phyloP scores from a whole-genome alignment of 176 grass and related monocot species.

The Ampelocalamus luodianensis region DNA sequence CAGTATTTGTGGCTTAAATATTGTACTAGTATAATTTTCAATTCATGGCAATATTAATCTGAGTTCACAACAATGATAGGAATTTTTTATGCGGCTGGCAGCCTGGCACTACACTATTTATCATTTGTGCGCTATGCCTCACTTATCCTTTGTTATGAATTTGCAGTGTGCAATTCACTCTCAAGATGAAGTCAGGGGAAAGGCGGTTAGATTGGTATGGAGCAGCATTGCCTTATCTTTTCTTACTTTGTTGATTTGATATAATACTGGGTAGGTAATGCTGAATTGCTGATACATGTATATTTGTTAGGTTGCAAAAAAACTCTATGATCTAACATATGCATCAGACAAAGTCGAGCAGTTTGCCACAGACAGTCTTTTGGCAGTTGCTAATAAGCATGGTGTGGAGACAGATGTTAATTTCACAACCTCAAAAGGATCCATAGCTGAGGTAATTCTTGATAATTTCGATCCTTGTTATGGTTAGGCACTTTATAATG shows the following conservation, averaged over 20 bases:
- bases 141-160: constrained; percentile 41
- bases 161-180: constrained; percentile 88
- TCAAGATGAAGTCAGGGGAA: constrained; percentile 95
- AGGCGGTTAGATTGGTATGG: constrained; percentile 86
- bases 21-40: neutral
- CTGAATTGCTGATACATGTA: constrained; percentile 29
- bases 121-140: neutral
- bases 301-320: constrained; percentile 77
- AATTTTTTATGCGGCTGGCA: constrained; percentile 6
- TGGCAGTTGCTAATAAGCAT: constrained; percentile 64
- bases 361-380: constrained; percentile 74
- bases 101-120: constrained; percentile 4
- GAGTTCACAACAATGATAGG: constrained; percentile 22
- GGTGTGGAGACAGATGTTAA: constrained; percentile 50
- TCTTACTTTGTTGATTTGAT: constrained; percentile 28
- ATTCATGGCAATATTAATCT: constrained; percentile 14
- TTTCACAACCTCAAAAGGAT: constrained; percentile 47
- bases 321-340: constrained; percentile 73
- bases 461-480: constrained; percentile 16
- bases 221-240: constrained; percentile 34
- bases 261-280: constrained; percentile 21
- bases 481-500: constrained; percentile 20
- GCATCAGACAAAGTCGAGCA: constrained; percentile 79
- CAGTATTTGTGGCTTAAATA: constrained; percentile 25
- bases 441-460: constrained; percentile 56